Base-by-base conservation (phyloP, 352 stramenopile genomes). In the Globisporangium radiosum region DNA sequence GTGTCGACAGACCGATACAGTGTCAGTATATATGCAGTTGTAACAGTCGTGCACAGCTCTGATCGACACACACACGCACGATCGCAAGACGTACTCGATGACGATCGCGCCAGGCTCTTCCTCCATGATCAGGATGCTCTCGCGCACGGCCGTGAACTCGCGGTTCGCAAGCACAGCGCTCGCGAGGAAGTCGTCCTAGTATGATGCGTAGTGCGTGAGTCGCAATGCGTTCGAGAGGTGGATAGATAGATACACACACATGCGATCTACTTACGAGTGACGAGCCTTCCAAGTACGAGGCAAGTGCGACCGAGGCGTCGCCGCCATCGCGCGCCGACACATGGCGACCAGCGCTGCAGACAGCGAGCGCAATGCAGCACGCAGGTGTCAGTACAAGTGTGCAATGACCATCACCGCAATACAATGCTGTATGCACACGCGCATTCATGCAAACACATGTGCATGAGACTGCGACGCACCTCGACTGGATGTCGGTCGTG, bases 151-250 rank as follows among this genome's bases (percentile, higher is more conserved):
- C 38, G 87, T 93, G 68, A 98, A 97, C 49, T 96, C 86, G 36
- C 92, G 85, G 62, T 96, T 96, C 10, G 89, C 88, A 40, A 98
- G 71, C 63, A 95, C 86, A 2, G 92, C 90, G 51, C 75, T 96
- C n/a, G 88, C 86, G 39, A 98, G 73, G 62, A 98, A 98, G 54
- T 98, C 92, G 49, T 98, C 92, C 72, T 92, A 11, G 11, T 6
- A 66, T 5, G 7, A 51, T 2, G 8, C 56, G 56, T 15, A 40
- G 15, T 5, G 47, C 33, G 39, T 15, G 11, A 54, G 44, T 33
- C 33, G 56, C 9, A 56, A 8, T 14, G 25, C 25, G 2, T 25
- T 25, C 25, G 25, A 25, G 25, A 25, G 25, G 25, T 25, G 2
- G 25, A 25, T 25, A 25, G 25, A 25, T 25, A 25, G 25, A 25